These are phyloP conservation scores for Ottelia alismoides DNA, from an alignment of 106 monocot species.

Conservation along the genomic window DNA sequence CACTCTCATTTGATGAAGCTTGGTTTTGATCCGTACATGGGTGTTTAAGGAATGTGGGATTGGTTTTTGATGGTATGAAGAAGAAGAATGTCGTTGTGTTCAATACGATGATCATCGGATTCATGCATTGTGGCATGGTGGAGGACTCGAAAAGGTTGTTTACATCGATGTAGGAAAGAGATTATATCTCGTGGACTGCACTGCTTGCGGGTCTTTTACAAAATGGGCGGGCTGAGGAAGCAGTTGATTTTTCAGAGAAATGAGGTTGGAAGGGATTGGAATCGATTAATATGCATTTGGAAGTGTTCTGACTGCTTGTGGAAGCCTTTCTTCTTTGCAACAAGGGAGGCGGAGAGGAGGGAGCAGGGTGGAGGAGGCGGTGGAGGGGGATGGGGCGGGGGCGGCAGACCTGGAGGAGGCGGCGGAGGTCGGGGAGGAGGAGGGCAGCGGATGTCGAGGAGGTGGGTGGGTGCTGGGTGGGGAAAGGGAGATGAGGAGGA, in stretches of 20 bases:
- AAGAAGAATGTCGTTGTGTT: slow-evolving; percentile 53
- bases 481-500: too few species aligned
- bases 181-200: slow-evolving; percentile 67
- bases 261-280: slow-evolving; percentile 28
- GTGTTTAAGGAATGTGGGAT: slow-evolving; percentile 20
- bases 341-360: slow-evolving; percentile 48
- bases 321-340: slow-evolving; percentile 32
- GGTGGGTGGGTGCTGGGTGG: too few species aligned
- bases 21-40: slow-evolving; percentile 33
- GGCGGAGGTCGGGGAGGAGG: too few species aligned
- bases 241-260: slow-evolving; percentile 38
- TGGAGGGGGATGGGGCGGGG: too few species aligned
- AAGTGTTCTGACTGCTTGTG: slow-evolving; percentile 60
- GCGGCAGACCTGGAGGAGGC: too few species aligned
- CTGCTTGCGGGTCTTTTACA: slow-evolving; percentile 49
- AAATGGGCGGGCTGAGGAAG: slow-evolving; percentile 31
- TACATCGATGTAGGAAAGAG: slow-evolving; percentile 33
- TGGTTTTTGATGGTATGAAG: slow-evolving; percentile 39
- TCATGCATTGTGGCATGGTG: slow-evolving; percentile 50
- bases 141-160: slow-evolving; percentile 54
- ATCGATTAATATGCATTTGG: slow-evolving; percentile 80
- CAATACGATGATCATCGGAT: slow-evolving; percentile 59
- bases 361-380: too few species aligned
- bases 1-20: slow-evolving; percentile 45
- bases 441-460: too few species aligned